Conservation (phyloP, 176 grass and related monocot species). For the Secale cereale region DNA sequence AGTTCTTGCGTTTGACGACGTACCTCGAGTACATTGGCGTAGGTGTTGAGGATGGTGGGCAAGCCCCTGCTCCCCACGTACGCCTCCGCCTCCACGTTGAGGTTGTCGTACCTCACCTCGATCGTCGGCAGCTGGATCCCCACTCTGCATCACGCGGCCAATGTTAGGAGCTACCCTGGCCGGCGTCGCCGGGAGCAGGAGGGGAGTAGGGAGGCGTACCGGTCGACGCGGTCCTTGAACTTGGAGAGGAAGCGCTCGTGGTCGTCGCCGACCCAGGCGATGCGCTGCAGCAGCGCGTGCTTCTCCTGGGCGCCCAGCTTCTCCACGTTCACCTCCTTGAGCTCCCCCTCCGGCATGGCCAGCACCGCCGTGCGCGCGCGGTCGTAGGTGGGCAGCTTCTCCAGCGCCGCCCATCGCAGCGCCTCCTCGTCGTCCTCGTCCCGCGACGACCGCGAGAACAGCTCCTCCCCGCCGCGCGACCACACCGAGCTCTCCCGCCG, state of each 20-base stretch:
- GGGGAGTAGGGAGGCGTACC: background rate
- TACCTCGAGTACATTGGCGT: slow-evolving; percentile 62
- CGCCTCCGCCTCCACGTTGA: slow-evolving; percentile 52
- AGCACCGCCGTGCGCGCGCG: slow-evolving; percentile 51
- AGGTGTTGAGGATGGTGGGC: slow-evolving; percentile 61
- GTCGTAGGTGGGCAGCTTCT: slow-evolving; percentile 67
- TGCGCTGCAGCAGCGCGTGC: slow-evolving; percentile 50
- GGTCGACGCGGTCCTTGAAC: slow-evolving; percentile 59
- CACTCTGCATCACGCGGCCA: slow-evolving; percentile 37
- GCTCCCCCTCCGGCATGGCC: slow-evolving; percentile 53
- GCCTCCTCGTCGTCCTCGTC: slow-evolving; percentile 73
- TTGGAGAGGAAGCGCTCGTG: slow-evolving; percentile 53
- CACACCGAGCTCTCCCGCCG: slow-evolving; percentile 39
- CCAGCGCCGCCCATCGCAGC: slow-evolving; percentile 65
- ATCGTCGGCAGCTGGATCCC: slow-evolving; percentile 65
- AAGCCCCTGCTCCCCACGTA: slow-evolving; percentile 68
- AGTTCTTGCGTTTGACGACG: too few species aligned
- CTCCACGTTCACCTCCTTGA: slow-evolving; percentile 50
- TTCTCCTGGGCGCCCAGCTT: slow-evolving; percentile 39
- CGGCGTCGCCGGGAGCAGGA: background rate
- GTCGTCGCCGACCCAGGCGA: slow-evolving; percentile 42
- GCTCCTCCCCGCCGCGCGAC: slow-evolving; percentile 18
- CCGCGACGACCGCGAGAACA: slow-evolving; percentile 43
- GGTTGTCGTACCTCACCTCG: slow-evolving; percentile 67
- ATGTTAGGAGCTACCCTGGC: background rate